Evolutionary conservation across 176 grass and related monocot species (phyloP).

Genomic region (Canna indica): DNA sequence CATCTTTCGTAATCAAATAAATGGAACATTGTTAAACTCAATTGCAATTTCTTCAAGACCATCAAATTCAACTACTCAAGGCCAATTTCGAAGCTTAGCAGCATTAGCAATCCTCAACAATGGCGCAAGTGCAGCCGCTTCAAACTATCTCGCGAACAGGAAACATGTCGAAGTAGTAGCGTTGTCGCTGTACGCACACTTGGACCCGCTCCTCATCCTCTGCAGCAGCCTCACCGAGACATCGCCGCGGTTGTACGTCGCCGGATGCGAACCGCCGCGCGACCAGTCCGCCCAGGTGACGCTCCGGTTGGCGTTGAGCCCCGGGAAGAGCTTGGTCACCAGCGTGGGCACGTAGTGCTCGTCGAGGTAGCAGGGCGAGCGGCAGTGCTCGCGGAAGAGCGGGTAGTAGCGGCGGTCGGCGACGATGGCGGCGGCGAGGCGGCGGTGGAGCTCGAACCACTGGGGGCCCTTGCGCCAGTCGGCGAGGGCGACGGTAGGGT

Average conservation of each 20-base stretch:
- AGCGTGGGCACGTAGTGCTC: slow-evolving; percentile 38
- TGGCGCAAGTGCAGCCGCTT: slow-evolving; percentile 11
- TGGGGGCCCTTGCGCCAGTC: slow-evolving; percentile 45
- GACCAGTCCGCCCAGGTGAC: slow-evolving; percentile 31
- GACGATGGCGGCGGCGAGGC: slow-evolving; percentile 15
- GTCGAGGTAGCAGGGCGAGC: slow-evolving; percentile 27
- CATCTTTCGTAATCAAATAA: no score
- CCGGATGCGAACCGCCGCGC: slow-evolving; percentile 18
- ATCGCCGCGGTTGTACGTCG: slow-evolving; percentile 8
- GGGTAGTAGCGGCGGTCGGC: slow-evolving; percentile 21
- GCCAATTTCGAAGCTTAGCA: neutral
- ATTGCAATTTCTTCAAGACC: no score
- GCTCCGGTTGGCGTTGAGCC: slow-evolving; percentile 23
- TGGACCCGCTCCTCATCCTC: slow-evolving; percentile 8
- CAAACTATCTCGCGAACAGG: slow-evolving; percentile 40
- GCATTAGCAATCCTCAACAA: slow-evolving; percentile 22
- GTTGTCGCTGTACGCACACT: slow-evolving; percentile 10
- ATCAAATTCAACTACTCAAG: no score
- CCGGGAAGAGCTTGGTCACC: slow-evolving; percentile 16
- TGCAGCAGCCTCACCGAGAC: slow-evolving; percentile 15
- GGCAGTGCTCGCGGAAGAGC: slow-evolving; percentile 24
- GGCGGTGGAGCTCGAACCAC: slow-evolving; percentile 31
- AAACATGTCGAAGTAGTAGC: slow-evolving; percentile 12
- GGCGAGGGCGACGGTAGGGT: slow-evolving; percentile 13
- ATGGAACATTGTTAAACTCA: no score